Percentiles rank a stretch among this genome's conserved stretches.
Evolutionary conservation across 306 rosid species (phyloP).

Genomic region (Mimosa bimucronata): DNA sequence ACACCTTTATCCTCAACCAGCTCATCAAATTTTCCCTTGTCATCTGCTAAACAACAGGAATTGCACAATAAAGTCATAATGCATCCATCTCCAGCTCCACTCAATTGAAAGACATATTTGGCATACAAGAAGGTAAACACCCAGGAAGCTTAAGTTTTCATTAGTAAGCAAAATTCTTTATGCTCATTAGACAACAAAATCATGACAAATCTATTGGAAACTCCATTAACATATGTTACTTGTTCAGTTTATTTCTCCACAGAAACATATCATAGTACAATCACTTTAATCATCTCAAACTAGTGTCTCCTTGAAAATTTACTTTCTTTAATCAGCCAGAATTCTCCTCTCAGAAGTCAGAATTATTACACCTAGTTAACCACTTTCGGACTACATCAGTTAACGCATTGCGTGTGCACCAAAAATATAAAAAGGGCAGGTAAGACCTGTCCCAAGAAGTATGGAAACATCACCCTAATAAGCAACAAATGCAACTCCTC

Average conservation of each 20-base stretch:
- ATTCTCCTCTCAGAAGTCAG: background rate
- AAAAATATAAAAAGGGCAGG: background rate
- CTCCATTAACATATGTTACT: background rate
- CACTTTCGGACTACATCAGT: background rate
- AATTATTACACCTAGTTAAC: background rate
- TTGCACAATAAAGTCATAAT: no score
- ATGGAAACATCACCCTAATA: background rate
- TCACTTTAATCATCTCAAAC: background rate
- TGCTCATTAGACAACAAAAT: no score
- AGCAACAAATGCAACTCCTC: background rate
- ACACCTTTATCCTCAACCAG: constrained; percentile 91
- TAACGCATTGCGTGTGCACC: background rate
- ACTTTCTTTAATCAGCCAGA: constrained; percentile 1
- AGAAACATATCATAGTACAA: background rate
- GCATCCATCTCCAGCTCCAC: no score
- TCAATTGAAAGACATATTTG: background rate
- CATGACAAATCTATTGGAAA: no score
- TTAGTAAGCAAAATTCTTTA: background rate
- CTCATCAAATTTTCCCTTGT: constrained; percentile 91
- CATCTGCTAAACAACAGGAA: constrained; percentile 66
- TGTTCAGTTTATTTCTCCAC: background rate
- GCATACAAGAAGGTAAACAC: background rate
- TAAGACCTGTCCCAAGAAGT: background rate
- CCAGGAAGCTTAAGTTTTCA: background rate
- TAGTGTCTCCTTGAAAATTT: background rate